Evolutionary conservation across 768 basidiomycete genomes (phyloP).

Genomic region (Collybia sp.): DNA sequence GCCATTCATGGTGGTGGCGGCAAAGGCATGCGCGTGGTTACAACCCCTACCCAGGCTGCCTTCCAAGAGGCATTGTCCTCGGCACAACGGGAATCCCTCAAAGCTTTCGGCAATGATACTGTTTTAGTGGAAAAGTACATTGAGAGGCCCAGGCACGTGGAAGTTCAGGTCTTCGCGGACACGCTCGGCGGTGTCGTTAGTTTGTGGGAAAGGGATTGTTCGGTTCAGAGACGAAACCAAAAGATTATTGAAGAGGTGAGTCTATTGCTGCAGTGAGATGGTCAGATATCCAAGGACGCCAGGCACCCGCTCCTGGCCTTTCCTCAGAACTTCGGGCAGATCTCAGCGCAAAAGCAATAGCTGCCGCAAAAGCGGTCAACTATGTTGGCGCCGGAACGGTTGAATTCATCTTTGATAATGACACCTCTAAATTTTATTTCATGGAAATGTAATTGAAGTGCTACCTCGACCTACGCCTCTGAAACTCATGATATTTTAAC

Average conservation of each 20-base stretch:
- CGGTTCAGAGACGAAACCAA: slow-evolving; percentile 88
- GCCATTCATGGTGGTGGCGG: slow-evolving; percentile 96
- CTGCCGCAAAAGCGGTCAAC: slow-evolving; percentile 87
- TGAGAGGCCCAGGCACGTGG: slow-evolving; percentile 82
- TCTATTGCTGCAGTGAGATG: background rate
- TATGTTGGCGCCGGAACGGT: slow-evolving; percentile 92
- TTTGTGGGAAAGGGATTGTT: slow-evolving; percentile 94
- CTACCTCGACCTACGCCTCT: background rate
- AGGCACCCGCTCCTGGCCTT: slow-evolving; percentile 91
- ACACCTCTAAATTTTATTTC: slow-evolving; percentile 83
- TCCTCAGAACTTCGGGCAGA: slow-evolving; percentile 74
- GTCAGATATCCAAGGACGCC: background rate
- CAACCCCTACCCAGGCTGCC: slow-evolving; percentile 46
- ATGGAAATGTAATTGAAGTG: slow-evolving; percentile 82
- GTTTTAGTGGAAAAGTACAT: slow-evolving; percentile 92
- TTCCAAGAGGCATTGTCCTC: slow-evolving; percentile 80
- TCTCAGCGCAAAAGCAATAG: slow-evolving; percentile 81
- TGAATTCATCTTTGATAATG: slow-evolving; percentile 97
- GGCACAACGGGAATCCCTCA: slow-evolving; percentile 86
- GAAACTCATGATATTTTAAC: background rate
- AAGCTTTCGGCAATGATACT: slow-evolving; percentile 82
- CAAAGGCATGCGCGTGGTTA: slow-evolving; percentile 89
- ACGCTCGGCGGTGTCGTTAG: slow-evolving; percentile 75
- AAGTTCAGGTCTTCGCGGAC: slow-evolving; percentile 95
- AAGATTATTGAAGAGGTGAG: slow-evolving; percentile 90